Base-by-base conservation (phyloP, 2,329 filamentous ascomycete species). In the Blastomyces gilchristii region DNA sequence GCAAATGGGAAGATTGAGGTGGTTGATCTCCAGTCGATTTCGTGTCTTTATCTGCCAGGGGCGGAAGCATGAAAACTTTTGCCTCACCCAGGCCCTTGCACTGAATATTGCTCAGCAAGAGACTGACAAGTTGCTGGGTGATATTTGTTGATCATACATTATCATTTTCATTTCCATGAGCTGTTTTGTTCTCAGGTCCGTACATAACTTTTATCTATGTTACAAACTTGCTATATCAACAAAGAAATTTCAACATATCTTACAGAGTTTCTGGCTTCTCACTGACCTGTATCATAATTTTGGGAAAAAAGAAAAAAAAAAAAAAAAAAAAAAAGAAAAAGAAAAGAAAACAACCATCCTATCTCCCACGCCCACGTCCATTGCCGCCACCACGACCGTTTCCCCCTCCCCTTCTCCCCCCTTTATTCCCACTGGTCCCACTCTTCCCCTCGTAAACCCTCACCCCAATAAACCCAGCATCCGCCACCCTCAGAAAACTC, bases 401-500 rank as follows among this genome's bases (percentile, higher is more conserved):
- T 61, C 63, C 68, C 49, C 60, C 63, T 68, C 28, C 73, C 69
- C 62, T 69, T 66, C 45, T 64, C 66, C 61, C 63, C 58, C 54
- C 64, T n/a, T 66, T 62, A 61, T 66, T 62, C n/a, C 69, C 65
- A 22, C 64, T 64, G 22, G 63, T 66, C 18, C 66, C 62, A n/a
- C 61, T 52, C 45, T 64, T 65, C 31, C 62, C 68, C 70, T 87
- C 84, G 69, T 85, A 91, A 47, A 96, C 71, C 73, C 78, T 85
- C 74, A 96, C 91, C 66, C 85, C 83, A 0, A 82, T 87, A 75
- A 97, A 97, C 0, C 87, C 87, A 12, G 86, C 86, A 78, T 97
- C 91, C 1, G 84, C 85, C 64, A 97, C 82, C 31, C 89, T 81
- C 70, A 97, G 80, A 72, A 93, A 97, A 73, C 93, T 97, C 56